phyloP scores from a whole-genome alignment of 1,139 yeast species.

The Zygosaccharomyces pseudobailii region DNA sequence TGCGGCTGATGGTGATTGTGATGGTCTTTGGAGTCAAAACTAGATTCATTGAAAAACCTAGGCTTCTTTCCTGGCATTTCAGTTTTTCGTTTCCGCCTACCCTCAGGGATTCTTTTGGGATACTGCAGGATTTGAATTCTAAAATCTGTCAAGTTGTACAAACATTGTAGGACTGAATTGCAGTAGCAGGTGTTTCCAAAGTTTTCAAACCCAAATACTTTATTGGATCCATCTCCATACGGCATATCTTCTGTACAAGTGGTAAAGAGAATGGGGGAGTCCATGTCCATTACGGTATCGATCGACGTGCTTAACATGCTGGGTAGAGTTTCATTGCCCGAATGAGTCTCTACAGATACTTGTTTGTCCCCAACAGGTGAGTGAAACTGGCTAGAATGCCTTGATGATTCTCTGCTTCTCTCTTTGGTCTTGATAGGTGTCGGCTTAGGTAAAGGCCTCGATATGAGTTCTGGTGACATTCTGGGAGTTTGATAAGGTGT shows the following conservation, averaged over 20 bases:
- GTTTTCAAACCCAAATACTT: constrained; percentile 91
- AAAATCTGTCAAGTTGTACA: constrained; percentile 69
- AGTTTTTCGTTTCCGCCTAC: constrained; percentile 37
- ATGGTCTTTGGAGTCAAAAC: constrained; percentile 17
- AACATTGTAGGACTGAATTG: constrained; percentile 84
- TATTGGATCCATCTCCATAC: constrained; percentile 62
- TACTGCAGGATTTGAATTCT: constrained; percentile 52
- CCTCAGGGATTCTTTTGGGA: constrained; percentile 36
- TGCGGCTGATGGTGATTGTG: constrained; percentile 7
- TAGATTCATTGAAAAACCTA: constrained; percentile 42
- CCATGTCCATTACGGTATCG: constrained; percentile 10
- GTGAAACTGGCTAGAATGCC: constrained; percentile 3
- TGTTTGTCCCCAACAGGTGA: constrained; percentile 1
- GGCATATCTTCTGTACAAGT: constrained; percentile 23
- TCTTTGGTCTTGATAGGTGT: constrained; percentile 5
- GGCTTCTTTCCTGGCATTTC: constrained; percentile 43
- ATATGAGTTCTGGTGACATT: not conserved
- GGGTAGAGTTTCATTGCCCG: constrained; percentile 9
- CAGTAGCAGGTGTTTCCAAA: constrained; percentile 95
- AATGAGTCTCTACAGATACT: constrained; percentile 3
- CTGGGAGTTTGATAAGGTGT: constrained; percentile 3
- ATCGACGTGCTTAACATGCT: constrained; percentile 10
- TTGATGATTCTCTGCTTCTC: constrained; percentile 2
- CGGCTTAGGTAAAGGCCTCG: constrained; percentile 8
- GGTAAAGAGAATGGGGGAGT: constrained; percentile 8